Evolutionary conservation across 2,329 filamentous ascomycete genomes (phyloP).

Genomic region (Aphanocladium album): DNA sequence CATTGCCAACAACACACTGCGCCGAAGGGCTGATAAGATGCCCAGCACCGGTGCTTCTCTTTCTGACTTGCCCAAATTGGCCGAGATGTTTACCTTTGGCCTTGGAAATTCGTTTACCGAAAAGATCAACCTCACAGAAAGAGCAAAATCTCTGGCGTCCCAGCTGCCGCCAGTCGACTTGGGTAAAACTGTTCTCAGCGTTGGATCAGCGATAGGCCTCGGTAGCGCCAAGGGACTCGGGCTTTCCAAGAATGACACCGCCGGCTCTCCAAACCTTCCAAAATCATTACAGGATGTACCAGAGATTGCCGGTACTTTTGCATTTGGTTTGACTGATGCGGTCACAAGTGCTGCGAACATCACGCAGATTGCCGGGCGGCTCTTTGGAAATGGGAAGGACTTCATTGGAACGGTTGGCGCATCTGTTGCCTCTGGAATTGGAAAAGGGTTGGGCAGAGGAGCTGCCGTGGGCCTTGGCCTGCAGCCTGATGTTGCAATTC

Average conservation of each 20-base stretch:
- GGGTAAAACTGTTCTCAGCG: constrained; percentile 14
- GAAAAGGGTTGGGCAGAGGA: constrained; percentile 23
- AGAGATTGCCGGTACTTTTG: constrained; percentile 18
- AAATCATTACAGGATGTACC: constrained; percentile 14
- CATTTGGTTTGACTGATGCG: constrained; percentile 20
- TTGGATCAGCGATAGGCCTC: constrained; percentile 17
- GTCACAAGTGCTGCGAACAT: constrained; percentile 18
- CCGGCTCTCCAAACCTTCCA: constrained; percentile 5
- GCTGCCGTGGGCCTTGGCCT: constrained; percentile 24
- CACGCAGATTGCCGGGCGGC: constrained; percentile 5
- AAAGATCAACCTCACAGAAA: constrained; percentile 7
- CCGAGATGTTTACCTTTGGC: constrained; percentile 2
- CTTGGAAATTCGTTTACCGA: constrained; percentile 7
- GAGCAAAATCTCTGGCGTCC: constrained; percentile 7
- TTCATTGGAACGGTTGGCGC: constrained; percentile 14
- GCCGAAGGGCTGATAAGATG: not conserved
- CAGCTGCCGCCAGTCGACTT: constrained; percentile 13
- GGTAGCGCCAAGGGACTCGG: constrained; percentile 17
- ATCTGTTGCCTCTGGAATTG: constrained; percentile 23
- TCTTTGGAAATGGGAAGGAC: not conserved
- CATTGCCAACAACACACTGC: not conserved
- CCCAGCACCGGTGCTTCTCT: not conserved
- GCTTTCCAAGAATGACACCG: constrained; percentile 15
- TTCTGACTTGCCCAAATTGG: not conserved
- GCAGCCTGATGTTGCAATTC: constrained; percentile 18